Evolutionary conservation across 495 filamentous ascomycete genomes (phyloP).

Genomic region (Xylaria scruposa): DNA sequence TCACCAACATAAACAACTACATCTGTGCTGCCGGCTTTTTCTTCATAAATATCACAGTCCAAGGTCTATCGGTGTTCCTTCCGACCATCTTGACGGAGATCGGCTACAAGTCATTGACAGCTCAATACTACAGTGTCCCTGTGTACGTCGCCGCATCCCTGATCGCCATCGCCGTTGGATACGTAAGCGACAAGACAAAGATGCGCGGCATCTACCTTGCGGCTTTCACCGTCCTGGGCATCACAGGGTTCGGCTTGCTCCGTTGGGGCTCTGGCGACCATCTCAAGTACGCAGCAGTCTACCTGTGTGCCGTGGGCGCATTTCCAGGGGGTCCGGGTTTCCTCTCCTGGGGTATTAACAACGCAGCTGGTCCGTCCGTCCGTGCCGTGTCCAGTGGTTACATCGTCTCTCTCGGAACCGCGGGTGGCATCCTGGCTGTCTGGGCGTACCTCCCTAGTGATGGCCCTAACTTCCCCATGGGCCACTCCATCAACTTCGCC

Average conservation of each 20-base stretch:
- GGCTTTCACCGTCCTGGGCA: conserved; percentile 51
- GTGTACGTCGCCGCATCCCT: conserved; percentile 60
- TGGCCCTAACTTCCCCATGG: conserved; percentile 56
- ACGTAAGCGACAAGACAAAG: conserved; percentile 61
- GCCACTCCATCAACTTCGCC: conserved; percentile 65
- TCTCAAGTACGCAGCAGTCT: conserved; percentile 53
- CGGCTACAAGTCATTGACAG: conserved; percentile 51
- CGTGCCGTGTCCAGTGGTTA: conserved; percentile 61
- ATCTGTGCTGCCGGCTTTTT: conserved; percentile 56
- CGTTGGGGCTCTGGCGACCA: conserved; percentile 35
- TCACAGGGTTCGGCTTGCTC: conserved; percentile 51
- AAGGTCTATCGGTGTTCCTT: conserved; percentile 58
- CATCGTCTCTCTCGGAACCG: conserved; percentile 61
- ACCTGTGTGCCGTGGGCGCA: conserved; percentile 58
- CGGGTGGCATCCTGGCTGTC: conserved; percentile 62
- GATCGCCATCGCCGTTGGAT: conserved; percentile 64
- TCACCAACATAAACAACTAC: conserved; percentile 54
- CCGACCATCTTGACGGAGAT: conserved; percentile 57
- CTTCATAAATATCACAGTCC: conserved; percentile 60
- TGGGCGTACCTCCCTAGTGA: conserved; percentile 63
- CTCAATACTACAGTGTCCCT: conserved; percentile 59
- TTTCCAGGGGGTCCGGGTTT: conserved; percentile 61
- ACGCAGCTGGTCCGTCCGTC: conserved; percentile 61
- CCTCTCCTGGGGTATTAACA: conserved; percentile 64
- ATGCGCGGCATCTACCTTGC: conserved; percentile 68